Evolutionary conservation across 2,329 filamentous ascomycete species (phyloP), one percentile per base, ranked within the genome.

Genomic region (Calonectria honghensis): DNA sequence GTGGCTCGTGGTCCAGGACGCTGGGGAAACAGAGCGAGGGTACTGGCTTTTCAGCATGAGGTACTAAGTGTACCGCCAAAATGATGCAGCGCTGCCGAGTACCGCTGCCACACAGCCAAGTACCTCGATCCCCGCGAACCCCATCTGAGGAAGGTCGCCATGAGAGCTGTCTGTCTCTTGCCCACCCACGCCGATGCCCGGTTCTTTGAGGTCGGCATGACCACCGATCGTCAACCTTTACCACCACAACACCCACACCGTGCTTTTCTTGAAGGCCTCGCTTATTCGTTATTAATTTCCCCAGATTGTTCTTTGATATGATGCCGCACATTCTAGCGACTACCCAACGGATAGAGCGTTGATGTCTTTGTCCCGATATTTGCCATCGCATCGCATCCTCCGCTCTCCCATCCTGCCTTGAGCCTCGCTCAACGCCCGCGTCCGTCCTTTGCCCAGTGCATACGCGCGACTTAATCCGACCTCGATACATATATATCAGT

Each of bases 81-180:
- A 9, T 4, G 50, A 18, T 11, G 2, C 29, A 20, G 20, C 1
- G 7, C 4, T 3, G 9, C 0, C 2, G 73, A 16, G 79, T 81
- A 80, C 41, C 66, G 18, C 13, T 14, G 48, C 24, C 29, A 64
- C 11, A 31, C 16, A 32, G 11, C 18, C 20, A 29, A 6, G 69
- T 79, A 67, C 52, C 67, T 32, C 14, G 61, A 68, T 69, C 79
- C 79, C 79, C 77, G 76, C 79, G 73, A 75, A 74, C 72, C 74
- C 73, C 78, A 63, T 71, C 68, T 72, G 61, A 48, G 37, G 10
- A 74, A 77, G 59, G 31, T 61, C 61, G 63, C 73, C 76, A 48
- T 67, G 67, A 57, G 65, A 70, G 75, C 73, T 73, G 70, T 71
- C 72, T 70, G 51, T 63, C 65, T 68, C 63, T 59, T 70, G 75